Conservation (phyloP, 345 rosid species). For the Turnera subulata region DNA sequence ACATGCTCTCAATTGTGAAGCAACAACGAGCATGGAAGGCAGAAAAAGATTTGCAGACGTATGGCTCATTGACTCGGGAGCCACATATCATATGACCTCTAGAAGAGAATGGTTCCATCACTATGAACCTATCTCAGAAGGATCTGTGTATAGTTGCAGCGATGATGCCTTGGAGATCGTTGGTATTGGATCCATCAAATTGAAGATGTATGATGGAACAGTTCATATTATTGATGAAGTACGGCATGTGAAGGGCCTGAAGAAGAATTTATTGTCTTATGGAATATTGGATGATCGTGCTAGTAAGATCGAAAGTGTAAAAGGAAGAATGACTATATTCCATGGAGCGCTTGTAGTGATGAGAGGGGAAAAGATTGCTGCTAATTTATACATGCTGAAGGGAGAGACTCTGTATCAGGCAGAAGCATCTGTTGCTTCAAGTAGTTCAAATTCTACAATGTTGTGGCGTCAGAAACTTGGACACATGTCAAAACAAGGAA, state of each 20-base stretch:
- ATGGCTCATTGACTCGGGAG: not conserved
- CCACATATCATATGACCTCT: not conserved
- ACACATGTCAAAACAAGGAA: too few relatives aligned
- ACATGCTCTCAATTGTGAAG: not conserved
- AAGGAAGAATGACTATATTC: not conserved
- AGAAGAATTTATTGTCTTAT: not conserved
- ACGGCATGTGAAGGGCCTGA: not conserved
- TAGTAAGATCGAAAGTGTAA: not conserved
- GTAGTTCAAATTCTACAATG: too few relatives aligned
- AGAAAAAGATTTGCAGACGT: not conserved
- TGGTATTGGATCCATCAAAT: not conserved
- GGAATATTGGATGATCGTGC: not conserved
- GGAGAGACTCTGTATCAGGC: not conserved
- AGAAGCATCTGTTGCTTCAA: not conserved
- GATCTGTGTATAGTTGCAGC: not conserved
- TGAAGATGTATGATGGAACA: not conserved
- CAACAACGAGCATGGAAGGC: not conserved
- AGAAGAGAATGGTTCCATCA: not conserved
- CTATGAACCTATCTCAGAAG: constrained; percentile 2
- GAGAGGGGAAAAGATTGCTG: not conserved
- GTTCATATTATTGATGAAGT: not conserved
- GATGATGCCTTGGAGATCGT: not conserved
- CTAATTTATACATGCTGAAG: not conserved
- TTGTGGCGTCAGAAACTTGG: too few relatives aligned
- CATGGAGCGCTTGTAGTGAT: not conserved